Base-by-base conservation (phyloP, 805 yeast species). In the Lachancea nothofagi region DNA sequence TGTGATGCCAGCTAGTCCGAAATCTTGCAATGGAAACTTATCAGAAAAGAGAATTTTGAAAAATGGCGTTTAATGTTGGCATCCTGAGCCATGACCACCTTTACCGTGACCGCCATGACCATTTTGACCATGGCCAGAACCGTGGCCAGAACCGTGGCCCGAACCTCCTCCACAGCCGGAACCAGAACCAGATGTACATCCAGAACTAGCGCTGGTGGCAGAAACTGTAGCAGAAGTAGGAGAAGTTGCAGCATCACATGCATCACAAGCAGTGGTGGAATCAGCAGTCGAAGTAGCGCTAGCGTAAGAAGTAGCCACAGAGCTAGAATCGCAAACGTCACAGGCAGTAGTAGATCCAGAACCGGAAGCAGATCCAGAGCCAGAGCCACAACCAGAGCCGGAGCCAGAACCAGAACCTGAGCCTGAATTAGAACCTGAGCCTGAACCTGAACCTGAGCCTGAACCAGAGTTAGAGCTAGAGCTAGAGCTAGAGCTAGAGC, bases 321-420 rank as follows among this genome's bases (percentile, higher is more conserved):
- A 29, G 32, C 32, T n/a, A 7, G 32, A 29, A n/a, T n/a, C n/a
- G n/a, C n/a, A n/a, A n/a, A n/a, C n/a, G n/a, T n/a, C n/a, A n/a
- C n/a, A n/a, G 4, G 32, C 32, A 29, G 32, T 13, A 3, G 15
- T 18, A 13, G 32, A 29, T n/a, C 19, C 7, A 29, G 32, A 29
- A 4, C 15, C 7, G 7, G 28, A 25, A 25, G 28, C 28, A 25
- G 28, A 25, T n/a, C 14, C 28, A 4, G 28, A 25, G 7, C 4
- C 7, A 25, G 28, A 4, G 28, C 5, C 28, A 25, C 14, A 7
- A 7, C 14, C 4, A 7, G 28, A 25, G 7, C 28, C 28, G 7
- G 28, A n/a, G 28, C 12, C 28, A 29, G 32, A 29, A 29, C n/a
- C 19, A 29, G 32, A 29, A 18, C 19, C 32, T 5, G 32, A 13